A percentile compares a stretch with the other conserved stretches of the same genome.
These are phyloP conservation scores for Quercus mongolica DNA, from an alignment of 306 rosid genomes.

Conservation along the genomic window DNA sequence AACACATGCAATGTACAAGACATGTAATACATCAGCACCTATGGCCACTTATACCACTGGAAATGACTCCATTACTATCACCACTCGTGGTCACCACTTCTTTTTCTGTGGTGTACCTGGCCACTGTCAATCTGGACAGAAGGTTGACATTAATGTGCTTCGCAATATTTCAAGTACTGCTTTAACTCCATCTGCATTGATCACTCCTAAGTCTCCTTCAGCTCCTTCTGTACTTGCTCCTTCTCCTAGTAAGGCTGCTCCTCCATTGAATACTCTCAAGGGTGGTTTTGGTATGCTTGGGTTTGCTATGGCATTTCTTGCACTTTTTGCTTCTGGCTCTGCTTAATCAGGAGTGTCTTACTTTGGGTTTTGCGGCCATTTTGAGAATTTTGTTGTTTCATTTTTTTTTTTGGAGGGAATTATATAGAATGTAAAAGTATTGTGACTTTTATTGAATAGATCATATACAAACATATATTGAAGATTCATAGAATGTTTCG, in stretches of 20 bases:
- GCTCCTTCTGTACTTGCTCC: constrained; percentile 45
- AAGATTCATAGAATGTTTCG: background rate
- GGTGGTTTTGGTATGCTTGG: constrained; percentile 26
- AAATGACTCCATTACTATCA: constrained; percentile 63
- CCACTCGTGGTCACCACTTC: constrained; percentile 67
- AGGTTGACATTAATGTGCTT: constrained; percentile 65
- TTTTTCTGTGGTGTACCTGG: constrained; percentile 89
- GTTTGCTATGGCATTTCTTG: constrained; percentile 29
- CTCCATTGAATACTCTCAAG: constrained; percentile 19
- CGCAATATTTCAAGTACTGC: constrained; percentile 22
- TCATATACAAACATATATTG: background rate
- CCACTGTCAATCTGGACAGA: constrained; percentile 80
- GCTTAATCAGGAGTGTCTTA: constrained; percentile 4
- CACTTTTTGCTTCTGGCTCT: constrained; percentile 23
- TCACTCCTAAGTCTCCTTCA: constrained; percentile 15
- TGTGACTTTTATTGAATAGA: background rate
- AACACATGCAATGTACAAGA: constrained; percentile 68
- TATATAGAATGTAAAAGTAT: background rate
- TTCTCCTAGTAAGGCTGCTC: constrained; percentile 40
- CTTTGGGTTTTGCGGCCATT: background rate
- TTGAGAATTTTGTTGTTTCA: background rate
- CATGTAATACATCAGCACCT: constrained; percentile 68
- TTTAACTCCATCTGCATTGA: constrained; percentile 46
- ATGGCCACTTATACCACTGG: constrained; percentile 66
- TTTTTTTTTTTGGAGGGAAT: background rate